Percentiles rank a stretch among this genome's conserved stretches.
phyloP scores from a whole-genome alignment of 179 eudicot species.

The Silene noctiflora region DNA sequence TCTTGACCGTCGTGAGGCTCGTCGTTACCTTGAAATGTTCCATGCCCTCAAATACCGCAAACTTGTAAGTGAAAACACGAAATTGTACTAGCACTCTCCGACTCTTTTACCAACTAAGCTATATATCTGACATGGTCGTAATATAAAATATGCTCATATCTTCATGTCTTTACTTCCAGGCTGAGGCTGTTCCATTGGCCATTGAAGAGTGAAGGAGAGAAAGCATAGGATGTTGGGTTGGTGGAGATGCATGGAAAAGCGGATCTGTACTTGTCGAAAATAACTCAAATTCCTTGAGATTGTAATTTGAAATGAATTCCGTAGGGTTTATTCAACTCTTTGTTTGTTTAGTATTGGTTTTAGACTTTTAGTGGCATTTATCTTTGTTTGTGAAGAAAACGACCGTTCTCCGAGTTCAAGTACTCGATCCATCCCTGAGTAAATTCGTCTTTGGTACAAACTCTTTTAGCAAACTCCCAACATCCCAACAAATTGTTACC shows the following conservation, averaged over 20 bases:
- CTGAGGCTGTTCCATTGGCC: slow-evolving; percentile 60
- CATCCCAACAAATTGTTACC: too few species aligned
- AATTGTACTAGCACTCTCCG: neutral
- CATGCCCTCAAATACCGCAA: slow-evolving; percentile 60
- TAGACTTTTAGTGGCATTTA: neutral
- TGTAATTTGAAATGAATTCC: neutral
- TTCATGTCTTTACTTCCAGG: slow-evolving; percentile 38
- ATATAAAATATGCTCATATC: neutral
- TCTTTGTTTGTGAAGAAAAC: neutral
- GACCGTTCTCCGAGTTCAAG: neutral
- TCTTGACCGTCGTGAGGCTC: slow-evolving; percentile 61
- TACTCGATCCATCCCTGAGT: neutral
- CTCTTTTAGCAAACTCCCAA: too few species aligned
- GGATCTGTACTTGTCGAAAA: slow-evolving; percentile 11
- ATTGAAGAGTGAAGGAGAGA: slow-evolving; percentile 35
- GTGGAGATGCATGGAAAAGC: slow-evolving; percentile 16
- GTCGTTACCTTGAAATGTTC: slow-evolving; percentile 69
- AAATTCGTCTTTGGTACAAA: too few species aligned
- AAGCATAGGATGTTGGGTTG: neutral
- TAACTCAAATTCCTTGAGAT: slow-evolving; percentile 23
- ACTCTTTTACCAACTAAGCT: neutral
- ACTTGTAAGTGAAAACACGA: slow-evolving; percentile 34
- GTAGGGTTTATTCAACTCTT: neutral
- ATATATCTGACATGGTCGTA: neutral
- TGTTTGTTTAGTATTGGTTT: neutral